Percentiles rank a stretch among this genome's conserved stretches.
phyloP scores from a whole-genome alignment of 768 basidiomycete genomes.

The Suillus lakei region DNA sequence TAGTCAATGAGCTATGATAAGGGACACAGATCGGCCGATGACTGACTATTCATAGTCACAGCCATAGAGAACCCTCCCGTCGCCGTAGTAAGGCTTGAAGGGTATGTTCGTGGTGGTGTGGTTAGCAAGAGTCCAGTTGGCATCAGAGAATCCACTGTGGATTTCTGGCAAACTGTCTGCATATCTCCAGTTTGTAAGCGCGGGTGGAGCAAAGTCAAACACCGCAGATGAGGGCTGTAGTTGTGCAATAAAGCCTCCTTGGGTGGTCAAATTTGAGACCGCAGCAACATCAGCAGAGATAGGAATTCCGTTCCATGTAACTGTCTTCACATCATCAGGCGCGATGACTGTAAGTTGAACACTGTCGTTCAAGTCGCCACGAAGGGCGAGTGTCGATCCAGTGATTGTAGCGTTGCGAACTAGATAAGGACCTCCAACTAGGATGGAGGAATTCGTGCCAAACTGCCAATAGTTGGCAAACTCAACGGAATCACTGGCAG shows the following conservation, averaged over 20 bases:
- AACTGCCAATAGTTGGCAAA: constrained; percentile 71
- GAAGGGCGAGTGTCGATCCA: constrained; percentile 56
- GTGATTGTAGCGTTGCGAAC: constrained; percentile 59
- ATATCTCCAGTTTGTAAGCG: constrained; percentile 72
- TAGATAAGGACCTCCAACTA: constrained; percentile 70
- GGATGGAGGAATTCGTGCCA: constrained; percentile 70
- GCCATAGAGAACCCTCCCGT: constrained; percentile 79
- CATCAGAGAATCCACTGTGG: constrained; percentile 58
- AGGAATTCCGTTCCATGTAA: constrained; percentile 75
- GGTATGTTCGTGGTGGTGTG: constrained; percentile 79
- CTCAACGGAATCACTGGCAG: constrained; percentile 41
- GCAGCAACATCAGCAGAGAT: constrained; percentile 44
- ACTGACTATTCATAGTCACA: constrained; percentile 87
- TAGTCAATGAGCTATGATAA: constrained; percentile 8
- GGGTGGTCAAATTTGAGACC: constrained; percentile 27
- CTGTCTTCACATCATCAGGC: constrained; percentile 50
- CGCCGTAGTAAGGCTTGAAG: constrained; percentile 69
- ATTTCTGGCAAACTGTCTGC: constrained; percentile 79
- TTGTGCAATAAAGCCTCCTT: constrained; percentile 55
- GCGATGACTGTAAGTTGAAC: constrained; percentile 67
- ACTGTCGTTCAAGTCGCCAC: constrained; percentile 69
- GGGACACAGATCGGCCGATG: constrained; percentile 3
- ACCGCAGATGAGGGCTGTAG: constrained; percentile 40
- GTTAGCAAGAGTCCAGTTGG: constrained; percentile 66
- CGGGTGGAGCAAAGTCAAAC: constrained; percentile 46